Evolutionary conservation across 306 rosid species (phyloP).

Genomic region (Lablab purpureus): DNA sequence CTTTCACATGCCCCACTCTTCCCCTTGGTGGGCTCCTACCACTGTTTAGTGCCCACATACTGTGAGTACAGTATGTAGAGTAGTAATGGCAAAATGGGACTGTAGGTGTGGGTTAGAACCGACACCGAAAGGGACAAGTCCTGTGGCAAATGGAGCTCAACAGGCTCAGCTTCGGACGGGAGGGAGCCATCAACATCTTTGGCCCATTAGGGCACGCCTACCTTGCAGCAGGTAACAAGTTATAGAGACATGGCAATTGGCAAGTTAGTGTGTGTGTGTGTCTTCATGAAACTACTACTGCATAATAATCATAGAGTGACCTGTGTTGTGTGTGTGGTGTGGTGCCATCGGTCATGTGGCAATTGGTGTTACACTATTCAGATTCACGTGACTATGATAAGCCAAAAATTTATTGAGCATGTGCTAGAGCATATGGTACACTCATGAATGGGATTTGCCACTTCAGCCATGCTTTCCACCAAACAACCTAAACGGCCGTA

Average conservation of each 20-base stretch:
- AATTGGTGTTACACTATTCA: background rate
- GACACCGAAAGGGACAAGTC: conserved; percentile 72
- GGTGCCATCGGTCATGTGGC: conserved; percentile 38
- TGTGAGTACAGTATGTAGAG: conserved; percentile 23
- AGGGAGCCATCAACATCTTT: conserved; percentile 49
- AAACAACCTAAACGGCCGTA: conserved; percentile 20
- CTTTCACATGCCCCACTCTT: conserved; percentile 65
- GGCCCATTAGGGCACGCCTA: conserved; percentile 61
- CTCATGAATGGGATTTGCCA: conserved; percentile 31
- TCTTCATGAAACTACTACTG: conserved; percentile 6
- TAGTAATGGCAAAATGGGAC: conserved; percentile 49
- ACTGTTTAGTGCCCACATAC: conserved; percentile 45
- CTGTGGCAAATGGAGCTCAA: conserved; percentile 55
- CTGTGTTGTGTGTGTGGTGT: background rate
- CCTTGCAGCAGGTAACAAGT: conserved; percentile 36
- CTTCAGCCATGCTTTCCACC: conserved; percentile 3
- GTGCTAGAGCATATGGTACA: conserved; percentile 25
- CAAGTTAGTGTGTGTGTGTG: conserved; percentile 40
- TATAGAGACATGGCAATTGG: conserved; percentile 53
- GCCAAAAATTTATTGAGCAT: conserved; percentile 15
- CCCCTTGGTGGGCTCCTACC: conserved; percentile 54
- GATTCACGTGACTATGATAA: conserved; percentile 36
- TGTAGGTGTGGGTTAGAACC: conserved; percentile 52
- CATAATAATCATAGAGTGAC: conserved; percentile 16
- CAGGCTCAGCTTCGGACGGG: conserved; percentile 42